Base-by-base conservation (phyloP, 352 stramenopile genomes). In the Pythium myriotylum region DNA sequence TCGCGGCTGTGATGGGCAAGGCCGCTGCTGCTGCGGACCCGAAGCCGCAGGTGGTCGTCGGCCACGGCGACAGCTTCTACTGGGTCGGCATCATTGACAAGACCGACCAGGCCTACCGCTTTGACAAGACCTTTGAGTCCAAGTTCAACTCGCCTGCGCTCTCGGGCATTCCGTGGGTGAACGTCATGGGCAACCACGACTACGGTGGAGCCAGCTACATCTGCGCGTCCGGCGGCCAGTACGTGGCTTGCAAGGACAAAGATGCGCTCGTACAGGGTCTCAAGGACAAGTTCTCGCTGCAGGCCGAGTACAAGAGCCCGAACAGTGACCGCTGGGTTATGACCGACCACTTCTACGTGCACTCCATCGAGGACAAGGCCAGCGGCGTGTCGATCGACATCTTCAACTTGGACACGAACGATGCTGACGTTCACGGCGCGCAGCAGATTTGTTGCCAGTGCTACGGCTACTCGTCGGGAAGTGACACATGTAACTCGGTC, bases 101-200 rank as follows among this genome's bases (percentile, higher is more conserved):
- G 17, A 82, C 62, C 1, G 81, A 92, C 55, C 73, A 82, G 55
- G 72, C 67, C 1, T 88, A 89, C 68, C 78, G 81, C 4, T 92
- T 94, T 51, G 69, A 87, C 19, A 69, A 84, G 52, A 91, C 84
- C 7, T 94, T 94, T n/a, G 84, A 94, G 66, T 70, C 76, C 32
- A 91, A 91, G 57, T 92, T 88, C 67, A 68, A 65, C 19, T 67
- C 67, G 6, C 19, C 61, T 0, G 73, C 73, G 17, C 77, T 94
- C 35, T n/a, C 59, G 4, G 76, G 64, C 10, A 87, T 94, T 22
- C 84, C 84, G 17, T 94, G 84, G 86, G 71, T 94, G n/a, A 94
- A 89, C 32, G 82, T 94, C 37, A 77, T 92, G 67, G 86, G 86
- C 37, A 95, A 95, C 66, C 86, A 94, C 60, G 86, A 95, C 68